Evolutionary conservation across 345 rosid genomes (phyloP), one percentile per base, ranked within the genome.

Genomic region (Bruguiera gymnorhiza): DNA sequence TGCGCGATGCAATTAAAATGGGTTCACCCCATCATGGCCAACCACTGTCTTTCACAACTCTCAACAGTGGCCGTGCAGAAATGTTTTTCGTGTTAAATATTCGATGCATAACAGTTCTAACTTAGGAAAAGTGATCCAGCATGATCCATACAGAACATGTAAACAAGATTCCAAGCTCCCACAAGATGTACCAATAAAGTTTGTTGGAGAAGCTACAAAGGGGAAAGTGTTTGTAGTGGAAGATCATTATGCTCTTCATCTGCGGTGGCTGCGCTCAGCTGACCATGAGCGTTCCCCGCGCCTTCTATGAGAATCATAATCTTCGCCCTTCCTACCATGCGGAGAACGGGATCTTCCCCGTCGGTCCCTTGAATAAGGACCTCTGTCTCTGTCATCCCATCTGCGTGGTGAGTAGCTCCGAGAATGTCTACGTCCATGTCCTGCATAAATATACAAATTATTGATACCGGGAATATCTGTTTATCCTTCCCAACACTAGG

Each of bases 311-410:
- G 83, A 69, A 71, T 83, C 83, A 23, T 75, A 62, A 20, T 63
- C 55, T 66, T 73, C 78, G 29, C 64, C 84, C 67, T 65, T 70
- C 77, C 81, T 75, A 32, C 71, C 67, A 53, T 63, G 30, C 6
- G 88, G 88, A 27, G 89, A 82, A 5, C 83, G 85, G 15, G 92
- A 80, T 70, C 87, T 81, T 56, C 80, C 86, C 55, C 80, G 70
- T 58, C 78, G 75, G 18, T 83, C 88, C 73, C 84, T 79, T 67
- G 83, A 36, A 75, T 75, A 19, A 60, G 73, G 53, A 32, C 81
- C 83, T 66, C 80, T 70, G 56, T 71, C 70, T 62, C 68, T 78
- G 24, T 77, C 71, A 48, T 82, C 80, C 61, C 83, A 26, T 23
- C 79, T 70, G 59, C 71, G 82, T 4, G 90, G 90, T 20, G 93